A percentile compares a stretch with the other conserved stretches of the same genome.
Evolutionary conservation across 192 early-diverging fungal species (phyloP).

Genomic region (Rhizoclosmatium sp.): DNA sequence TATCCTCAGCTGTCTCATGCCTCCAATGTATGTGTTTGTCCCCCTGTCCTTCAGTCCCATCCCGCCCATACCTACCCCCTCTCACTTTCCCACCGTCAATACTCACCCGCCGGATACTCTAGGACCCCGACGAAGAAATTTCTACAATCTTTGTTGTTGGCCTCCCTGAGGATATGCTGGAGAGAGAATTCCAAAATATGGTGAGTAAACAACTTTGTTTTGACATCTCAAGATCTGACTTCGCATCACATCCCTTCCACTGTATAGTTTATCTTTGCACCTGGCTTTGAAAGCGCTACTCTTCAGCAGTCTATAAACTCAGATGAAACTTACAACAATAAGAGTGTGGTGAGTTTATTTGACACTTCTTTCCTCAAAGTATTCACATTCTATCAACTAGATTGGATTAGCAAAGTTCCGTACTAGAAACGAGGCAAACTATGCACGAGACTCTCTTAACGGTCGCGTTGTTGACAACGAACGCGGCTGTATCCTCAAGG

Average conservation of each 20-base stretch:
- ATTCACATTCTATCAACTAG: conserved; percentile 48
- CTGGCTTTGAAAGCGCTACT: conserved; percentile 96
- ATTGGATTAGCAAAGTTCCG: conserved; percentile 99
- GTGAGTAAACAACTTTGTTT: background rate
- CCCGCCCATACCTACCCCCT: background rate
- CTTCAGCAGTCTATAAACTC: conserved; percentile 79
- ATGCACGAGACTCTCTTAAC: conserved; percentile 88
- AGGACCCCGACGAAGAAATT: conserved; percentile 76
- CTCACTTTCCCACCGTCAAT: background rate
- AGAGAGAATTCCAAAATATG: conserved; percentile 89
- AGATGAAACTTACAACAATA: conserved; percentile 51
- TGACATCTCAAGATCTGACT: background rate
- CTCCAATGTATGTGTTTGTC: background rate
- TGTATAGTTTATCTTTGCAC: conserved; percentile 84
- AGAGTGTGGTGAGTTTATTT: background rate
- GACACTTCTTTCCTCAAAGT: background rate
- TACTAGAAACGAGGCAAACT: conserved; percentile 84
- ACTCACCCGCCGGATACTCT: background rate
- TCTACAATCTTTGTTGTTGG: conserved; percentile 99
- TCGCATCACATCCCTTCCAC: background rate
- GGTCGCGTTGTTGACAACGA: conserved; percentile 94
- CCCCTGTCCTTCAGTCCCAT: background rate
- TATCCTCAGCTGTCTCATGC: background rate
- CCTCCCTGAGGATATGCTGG: conserved; percentile 99
- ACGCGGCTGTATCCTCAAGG: conserved; percentile 86